Conservation (phyloP, 2,329 filamentous ascomycete species). For the Rachicladosporium sp. region DNA sequence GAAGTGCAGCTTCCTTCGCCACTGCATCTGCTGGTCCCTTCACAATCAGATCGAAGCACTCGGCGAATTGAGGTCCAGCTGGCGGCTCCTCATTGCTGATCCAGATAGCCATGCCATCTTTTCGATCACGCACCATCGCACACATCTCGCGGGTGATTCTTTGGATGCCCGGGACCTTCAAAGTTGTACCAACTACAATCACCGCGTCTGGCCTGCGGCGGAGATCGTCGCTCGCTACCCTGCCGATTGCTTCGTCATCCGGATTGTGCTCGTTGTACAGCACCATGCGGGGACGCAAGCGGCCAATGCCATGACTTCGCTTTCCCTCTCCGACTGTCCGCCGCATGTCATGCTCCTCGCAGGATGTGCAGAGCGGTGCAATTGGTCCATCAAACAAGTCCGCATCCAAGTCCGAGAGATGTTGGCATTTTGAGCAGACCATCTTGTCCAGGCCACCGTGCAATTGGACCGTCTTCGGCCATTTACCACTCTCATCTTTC, state of each 20-base stretch:
- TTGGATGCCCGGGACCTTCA: constrained; percentile 88
- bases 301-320: constrained; percentile 84
- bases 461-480: constrained; percentile 86
- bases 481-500: constrained; percentile 59
- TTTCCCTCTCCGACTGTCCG: constrained; percentile 68
- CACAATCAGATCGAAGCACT: constrained; percentile 87
- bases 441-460: constrained; percentile 92
- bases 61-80: constrained; percentile 59
- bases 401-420: constrained; percentile 63
- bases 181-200: constrained; percentile 85
- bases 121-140: constrained; percentile 66
- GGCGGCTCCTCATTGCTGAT: constrained; percentile 85
- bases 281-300: constrained; percentile 82
- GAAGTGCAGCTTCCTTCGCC: constrained; percentile 55
- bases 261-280: constrained; percentile 97
- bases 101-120: constrained; percentile 73
- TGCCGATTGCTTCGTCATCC: constrained; percentile 89
- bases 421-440: constrained; percentile 87
- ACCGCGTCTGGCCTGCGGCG: constrained; percentile 79
- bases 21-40: constrained; percentile 80
- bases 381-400: constrained; percentile 73
- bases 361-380: constrained; percentile 66
- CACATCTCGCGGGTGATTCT: constrained; percentile 87
- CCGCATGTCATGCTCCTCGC: constrained; percentile 60
- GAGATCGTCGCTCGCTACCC: constrained; percentile 75